These are phyloP conservation scores for Wickerhamomyces sp. DNA, from an alignment of 1,139 yeast genomes.

Conservation along the genomic window DNA sequence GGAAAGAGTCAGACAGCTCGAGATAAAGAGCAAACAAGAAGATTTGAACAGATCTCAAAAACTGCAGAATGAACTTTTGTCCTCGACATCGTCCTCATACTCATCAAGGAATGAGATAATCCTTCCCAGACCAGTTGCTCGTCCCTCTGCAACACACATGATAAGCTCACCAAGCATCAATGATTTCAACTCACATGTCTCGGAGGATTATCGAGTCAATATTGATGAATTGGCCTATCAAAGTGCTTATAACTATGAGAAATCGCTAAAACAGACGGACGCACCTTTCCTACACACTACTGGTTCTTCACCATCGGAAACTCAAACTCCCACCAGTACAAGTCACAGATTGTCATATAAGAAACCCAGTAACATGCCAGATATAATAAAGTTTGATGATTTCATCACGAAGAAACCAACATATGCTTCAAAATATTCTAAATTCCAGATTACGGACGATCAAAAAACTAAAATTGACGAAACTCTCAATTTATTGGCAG, in stretches of 20 bases:
- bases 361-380: constrained; percentile 9
- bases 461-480: constrained; percentile 16
- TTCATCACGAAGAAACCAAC: constrained; percentile 6
- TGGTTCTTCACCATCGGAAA: too few relatives aligned
- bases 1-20: constrained; percentile 27
- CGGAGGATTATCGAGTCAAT: constrained; percentile 15
- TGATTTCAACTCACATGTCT: constrained; percentile 12
- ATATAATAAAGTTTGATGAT: constrained; percentile 23
- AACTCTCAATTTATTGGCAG: constrained; percentile 15
- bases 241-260: constrained; percentile 35
- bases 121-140: constrained; percentile 10
- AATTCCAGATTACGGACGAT: constrained; percentile 17
- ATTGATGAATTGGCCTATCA: constrained; percentile 25
- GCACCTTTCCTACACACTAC: background rate
- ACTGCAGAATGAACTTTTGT: constrained; percentile 1
- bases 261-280: constrained; percentile 19
- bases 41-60: constrained; percentile 8
- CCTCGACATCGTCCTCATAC: background rate
- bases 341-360: background rate
- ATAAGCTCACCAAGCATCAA: constrained; percentile 14
- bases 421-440: constrained; percentile 14
- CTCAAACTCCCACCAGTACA: too few relatives aligned
- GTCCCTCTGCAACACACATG: background rate
- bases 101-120: constrained; percentile 2
- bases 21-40: constrained; percentile 19